Base-by-base conservation (phyloP, 2,329 filamentous ascomycete species). In the Raffaelea ambrosiae region DNA sequence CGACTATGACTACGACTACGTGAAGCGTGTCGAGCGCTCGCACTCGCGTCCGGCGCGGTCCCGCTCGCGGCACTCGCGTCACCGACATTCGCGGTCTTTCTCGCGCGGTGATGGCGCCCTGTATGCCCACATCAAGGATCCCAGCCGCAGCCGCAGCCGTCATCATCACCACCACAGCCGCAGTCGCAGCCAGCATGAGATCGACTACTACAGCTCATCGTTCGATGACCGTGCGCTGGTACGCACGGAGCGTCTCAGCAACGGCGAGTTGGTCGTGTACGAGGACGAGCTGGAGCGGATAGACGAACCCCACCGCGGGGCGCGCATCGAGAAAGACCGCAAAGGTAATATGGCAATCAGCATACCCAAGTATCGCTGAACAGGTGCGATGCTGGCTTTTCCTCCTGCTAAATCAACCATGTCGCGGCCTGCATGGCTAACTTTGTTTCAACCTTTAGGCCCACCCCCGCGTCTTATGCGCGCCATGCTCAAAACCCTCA, bases 261-360 rank as follows among this genome's bases (percentile, higher is more conserved):
- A 81, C 47, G 82, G 77, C 42, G 74, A 81, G 55, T 61, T 87
- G 31, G 73, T 86, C 41, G 63, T 86, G 40, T 83, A 81, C 53
- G 73, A 80, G 66, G 74, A 82, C 55, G 63, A 71, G 57, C 64
- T 81, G 54, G 76, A 81, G 64, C 70, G 66, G 58, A 63, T 78
- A 45, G 70, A 75, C 54, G 73, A 76, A 58, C 68, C 70, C 43
- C 68, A 68, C 59, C 75, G 70, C 62, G 77, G 77, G 47, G 71
- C 86, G 53, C 74, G 84, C 57, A 81, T 95, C 59, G 86, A 88
- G 69, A 88, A 86, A 74, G 88, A 96, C 70, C 84, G 84, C 74
- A 93, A 87, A 89, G 89, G 90, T 94, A 93, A 84, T 86, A 83
- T 93, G 81, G 80, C 83, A 73, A 82, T 90, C 71, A 86, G 85